Percentiles rank a stretch among this genome's conserved stretches.
phyloP scores from a whole-genome alignment of 176 grass and related monocot species.

The Triticum urartu region DNA sequence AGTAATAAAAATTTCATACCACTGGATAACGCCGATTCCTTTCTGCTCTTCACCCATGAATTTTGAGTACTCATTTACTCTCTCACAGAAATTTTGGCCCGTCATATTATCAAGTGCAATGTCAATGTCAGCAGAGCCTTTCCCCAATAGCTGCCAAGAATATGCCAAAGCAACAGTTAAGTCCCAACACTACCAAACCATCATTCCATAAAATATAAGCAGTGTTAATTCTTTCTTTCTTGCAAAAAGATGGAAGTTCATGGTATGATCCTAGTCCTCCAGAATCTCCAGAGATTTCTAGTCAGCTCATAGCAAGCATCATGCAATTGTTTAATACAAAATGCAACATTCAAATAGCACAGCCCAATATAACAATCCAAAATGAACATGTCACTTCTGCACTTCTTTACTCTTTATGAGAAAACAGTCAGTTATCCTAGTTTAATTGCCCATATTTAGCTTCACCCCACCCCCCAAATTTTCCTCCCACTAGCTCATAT shows the following conservation, averaged over 20 bases:
- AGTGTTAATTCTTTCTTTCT: background rate
- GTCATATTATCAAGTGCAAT: conserved; percentile 93
- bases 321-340: background rate
- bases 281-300: background rate
- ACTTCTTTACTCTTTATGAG: background rate
- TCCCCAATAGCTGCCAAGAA: conserved; percentile 69
- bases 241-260: background rate
- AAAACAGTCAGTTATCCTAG: background rate
- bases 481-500: no score
- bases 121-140: conserved; percentile 93
- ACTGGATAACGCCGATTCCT: conserved; percentile 93
- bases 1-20: conserved; percentile 50
- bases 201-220: conserved; percentile 2
- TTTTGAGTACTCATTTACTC: conserved; percentile 75
- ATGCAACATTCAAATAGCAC: background rate
- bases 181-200: conserved; percentile 4
- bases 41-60: conserved; percentile 67
- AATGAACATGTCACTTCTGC: background rate
- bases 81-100: conserved; percentile 87
- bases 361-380: background rate
- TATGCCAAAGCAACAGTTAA: conserved; percentile 3
- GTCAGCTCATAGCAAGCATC: background rate
- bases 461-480: no score
- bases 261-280: background rate
- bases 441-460: no score